Conservation (phyloP, 208 protist species). For the Sergeia podlipaevii region DNA sequence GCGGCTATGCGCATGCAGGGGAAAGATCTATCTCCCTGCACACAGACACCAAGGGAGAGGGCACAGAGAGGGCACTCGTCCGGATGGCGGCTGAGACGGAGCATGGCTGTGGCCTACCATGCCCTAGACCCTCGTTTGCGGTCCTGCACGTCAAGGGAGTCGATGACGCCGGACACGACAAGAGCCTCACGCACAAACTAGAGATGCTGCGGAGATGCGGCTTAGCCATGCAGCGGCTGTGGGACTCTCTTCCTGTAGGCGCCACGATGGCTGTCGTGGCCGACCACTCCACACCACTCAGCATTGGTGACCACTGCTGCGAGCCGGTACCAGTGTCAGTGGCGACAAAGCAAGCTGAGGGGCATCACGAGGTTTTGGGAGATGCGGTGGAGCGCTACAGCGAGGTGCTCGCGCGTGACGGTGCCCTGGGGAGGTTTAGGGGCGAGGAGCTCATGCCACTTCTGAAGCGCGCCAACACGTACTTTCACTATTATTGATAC, state of each 20-base stretch:
- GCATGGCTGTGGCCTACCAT: too few relatives aligned
- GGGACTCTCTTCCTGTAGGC: conserved; percentile 38
- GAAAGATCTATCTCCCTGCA: too few relatives aligned
- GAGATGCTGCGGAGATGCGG: conserved; percentile 44
- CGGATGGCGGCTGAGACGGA: conserved; percentile 1
- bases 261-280: conserved; percentile 50
- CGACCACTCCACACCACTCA: conserved; percentile 61
- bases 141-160: conserved; percentile 78
- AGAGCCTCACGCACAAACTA: conserved; percentile 32
- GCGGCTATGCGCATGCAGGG: background rate
- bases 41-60: background rate
- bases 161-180: conserved; percentile 66
- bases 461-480: conserved; percentile 48
- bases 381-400: conserved; percentile 51
- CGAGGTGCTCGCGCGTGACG: conserved; percentile 26
- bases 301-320: conserved; percentile 61
- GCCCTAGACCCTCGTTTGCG: conserved; percentile 17
- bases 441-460: conserved; percentile 39
- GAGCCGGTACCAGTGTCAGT: conserved; percentile 66
- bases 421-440: conserved; percentile 46
- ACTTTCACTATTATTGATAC: conserved; percentile 43
- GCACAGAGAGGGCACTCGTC: background rate
- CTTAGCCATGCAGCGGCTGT: conserved; percentile 41
- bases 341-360: conserved; percentile 27
- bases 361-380: background rate